Conservation (phyloP, 306 rosid genomes). For the Cucurbita moschata region DNA sequence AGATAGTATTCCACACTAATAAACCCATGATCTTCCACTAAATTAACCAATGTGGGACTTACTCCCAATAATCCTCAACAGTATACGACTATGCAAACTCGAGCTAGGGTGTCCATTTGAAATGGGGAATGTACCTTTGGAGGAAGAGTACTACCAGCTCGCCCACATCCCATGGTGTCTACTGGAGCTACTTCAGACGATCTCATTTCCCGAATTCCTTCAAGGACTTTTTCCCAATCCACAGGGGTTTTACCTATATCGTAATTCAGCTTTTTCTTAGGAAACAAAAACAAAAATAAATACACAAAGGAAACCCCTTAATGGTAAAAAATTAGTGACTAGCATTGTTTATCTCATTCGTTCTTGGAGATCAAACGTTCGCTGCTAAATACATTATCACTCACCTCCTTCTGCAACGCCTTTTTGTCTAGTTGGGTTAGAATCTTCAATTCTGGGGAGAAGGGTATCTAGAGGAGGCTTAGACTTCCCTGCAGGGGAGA, state of each 20-base stretch:
- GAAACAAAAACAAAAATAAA: neutral
- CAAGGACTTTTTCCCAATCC: slow-evolving; percentile 61
- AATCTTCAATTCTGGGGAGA: slow-evolving; percentile 5
- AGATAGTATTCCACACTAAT: no score
- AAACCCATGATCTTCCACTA: no score
- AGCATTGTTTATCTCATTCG: no score
- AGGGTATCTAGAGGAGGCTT: slow-evolving; percentile 1
- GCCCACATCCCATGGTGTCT: slow-evolving; percentile 43
- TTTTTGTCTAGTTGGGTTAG: slow-evolving; percentile 5
- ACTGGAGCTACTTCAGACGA: slow-evolving; percentile 71
- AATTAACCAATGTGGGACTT: no score
- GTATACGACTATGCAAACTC: neutral
- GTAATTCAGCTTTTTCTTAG: neutral
- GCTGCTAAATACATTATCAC: neutral
- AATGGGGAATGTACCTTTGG: slow-evolving; percentile 42
- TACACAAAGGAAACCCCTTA: no score
- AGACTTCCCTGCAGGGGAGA: slow-evolving; percentile 14
- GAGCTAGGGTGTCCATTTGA: neutral
- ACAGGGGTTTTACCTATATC: slow-evolving; percentile 47
- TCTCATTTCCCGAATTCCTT: slow-evolving; percentile 69
- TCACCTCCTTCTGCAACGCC: slow-evolving; percentile 6
- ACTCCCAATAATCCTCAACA: no score
- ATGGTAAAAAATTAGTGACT: no score
- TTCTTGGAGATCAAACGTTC: no score
- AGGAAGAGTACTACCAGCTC: slow-evolving; percentile 41